Evolutionary conservation across 495 filamentous ascomycete species (phyloP).

Genomic region (Neurospora hispaniola): DNA sequence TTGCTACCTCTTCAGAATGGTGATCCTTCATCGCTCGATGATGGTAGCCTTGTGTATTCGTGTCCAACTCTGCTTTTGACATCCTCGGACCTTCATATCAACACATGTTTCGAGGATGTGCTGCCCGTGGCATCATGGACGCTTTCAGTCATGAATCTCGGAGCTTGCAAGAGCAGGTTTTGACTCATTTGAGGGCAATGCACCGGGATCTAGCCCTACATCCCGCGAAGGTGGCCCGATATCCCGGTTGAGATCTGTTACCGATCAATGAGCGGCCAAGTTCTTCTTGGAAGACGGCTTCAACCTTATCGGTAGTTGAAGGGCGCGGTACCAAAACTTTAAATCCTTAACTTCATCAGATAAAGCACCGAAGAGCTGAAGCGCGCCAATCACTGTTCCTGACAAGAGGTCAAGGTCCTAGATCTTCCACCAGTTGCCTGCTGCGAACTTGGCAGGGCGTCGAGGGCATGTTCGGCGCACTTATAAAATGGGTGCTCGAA

Average conservation of each 20-base stretch:
- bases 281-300: background rate
- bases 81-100: background rate
- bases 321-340: background rate
- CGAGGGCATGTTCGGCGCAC: background rate
- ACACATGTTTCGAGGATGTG: background rate
- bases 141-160: background rate
- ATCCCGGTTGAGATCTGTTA: background rate
- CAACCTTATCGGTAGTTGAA: background rate
- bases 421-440: background rate
- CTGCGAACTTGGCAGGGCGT: background rate
- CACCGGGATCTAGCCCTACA: background rate
- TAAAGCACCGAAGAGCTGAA: background rate
- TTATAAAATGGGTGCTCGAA: background rate
- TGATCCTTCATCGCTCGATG: background rate
- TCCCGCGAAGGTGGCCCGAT: background rate
- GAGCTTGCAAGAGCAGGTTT: background rate
- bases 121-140: background rate
- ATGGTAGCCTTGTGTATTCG: background rate
- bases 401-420: background rate
- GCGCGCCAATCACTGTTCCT: background rate
- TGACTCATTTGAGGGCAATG: background rate
- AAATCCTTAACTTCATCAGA: background rate
- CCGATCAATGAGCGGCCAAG: background rate
- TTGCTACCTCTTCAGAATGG: background rate
- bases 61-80: background rate